These are phyloP conservation scores for Chytridium lagenaria DNA, from an alignment of 371 early-diverging fungal species.

Conservation along the genomic window DNA sequence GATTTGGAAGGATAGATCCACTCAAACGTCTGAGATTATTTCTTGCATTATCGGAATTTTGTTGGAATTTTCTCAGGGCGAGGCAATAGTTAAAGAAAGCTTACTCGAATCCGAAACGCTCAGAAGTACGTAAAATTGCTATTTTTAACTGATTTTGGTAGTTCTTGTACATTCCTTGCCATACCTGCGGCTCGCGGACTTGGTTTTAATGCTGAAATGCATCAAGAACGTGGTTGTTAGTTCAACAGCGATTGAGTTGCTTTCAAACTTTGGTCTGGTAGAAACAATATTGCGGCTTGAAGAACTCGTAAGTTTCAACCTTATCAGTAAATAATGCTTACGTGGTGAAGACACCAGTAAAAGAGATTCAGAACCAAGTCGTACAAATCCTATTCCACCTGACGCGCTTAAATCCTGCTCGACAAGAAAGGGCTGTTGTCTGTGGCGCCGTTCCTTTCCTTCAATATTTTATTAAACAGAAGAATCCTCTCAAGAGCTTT, in stretches of 20 bases:
- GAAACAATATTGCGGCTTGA: neutral
- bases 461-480: conserved; percentile 52
- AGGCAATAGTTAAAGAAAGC: neutral
- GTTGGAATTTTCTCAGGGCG: neutral
- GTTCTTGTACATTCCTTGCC: neutral
- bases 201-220: neutral
- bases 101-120: neutral
- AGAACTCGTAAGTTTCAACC: neutral
- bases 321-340: neutral
- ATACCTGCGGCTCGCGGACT: neutral
- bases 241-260: neutral
- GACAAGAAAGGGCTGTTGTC: conserved; percentile 60
- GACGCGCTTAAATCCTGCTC: conserved; percentile 60
- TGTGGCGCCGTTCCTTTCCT: conserved; percentile 64
- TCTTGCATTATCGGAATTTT: neutral
- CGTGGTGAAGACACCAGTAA: neutral
- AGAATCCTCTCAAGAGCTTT: conserved; percentile 61
- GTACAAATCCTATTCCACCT: conserved; percentile 66
- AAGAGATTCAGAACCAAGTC: conserved; percentile 17
- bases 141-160: neutral
- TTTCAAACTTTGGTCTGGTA: neutral
- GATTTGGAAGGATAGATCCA: too few species aligned
- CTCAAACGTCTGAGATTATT: neutral
- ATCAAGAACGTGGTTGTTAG: neutral
- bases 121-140: neutral